Base-by-base conservation (phyloP, 257 asterid genomes). In the Knoxia roxburghii region DNA sequence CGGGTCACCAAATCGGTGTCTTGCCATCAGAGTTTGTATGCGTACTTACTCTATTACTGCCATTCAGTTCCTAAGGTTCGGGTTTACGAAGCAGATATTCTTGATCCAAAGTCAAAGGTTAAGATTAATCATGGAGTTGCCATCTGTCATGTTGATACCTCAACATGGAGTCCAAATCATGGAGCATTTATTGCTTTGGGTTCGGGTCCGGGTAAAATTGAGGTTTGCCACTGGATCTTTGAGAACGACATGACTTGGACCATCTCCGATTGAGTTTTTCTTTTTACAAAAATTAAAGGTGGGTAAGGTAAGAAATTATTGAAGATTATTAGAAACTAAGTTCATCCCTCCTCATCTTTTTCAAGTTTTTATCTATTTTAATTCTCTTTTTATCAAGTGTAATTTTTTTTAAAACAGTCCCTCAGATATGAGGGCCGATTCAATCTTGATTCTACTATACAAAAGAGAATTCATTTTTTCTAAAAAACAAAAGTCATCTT, bases 41-140 rank as follows among this genome's bases (percentile, higher is more conserved):
- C 98, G 0, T 84, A 79, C 77, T 39, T 89, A 68, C 74, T 92
- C 7, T 92, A 89, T 80, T 92, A 89, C 45, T 89, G 98, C 67
- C 98, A 92, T 65, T 92, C 98, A 15, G 97, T 92, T 30, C 98
- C 97, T 0, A 80, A 81, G 21, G 98, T 92, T 62, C 88, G 97
- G 85, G 96, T 89, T 26, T 92, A 89, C 77, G 86, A 89, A 74
- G 93, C 93, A 76, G 95, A 89, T 74, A 66, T 92, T 2, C 51
- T 87, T 58, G 96, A 92, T 18, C 88, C 86, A 70, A 74, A 73
- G 2, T 21, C 91, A 0, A 72, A 77, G 58, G 27, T 75, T 29
- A 80, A 74, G 54, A 83, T 92, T 61, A 92, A 92, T 73, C 96
- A 71, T 1, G 97, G 96, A 5, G 88, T 89, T 7, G 96, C 97